Base-by-base conservation (phyloP, 108 stramenopile species). In the Fragilaria radians region DNA sequence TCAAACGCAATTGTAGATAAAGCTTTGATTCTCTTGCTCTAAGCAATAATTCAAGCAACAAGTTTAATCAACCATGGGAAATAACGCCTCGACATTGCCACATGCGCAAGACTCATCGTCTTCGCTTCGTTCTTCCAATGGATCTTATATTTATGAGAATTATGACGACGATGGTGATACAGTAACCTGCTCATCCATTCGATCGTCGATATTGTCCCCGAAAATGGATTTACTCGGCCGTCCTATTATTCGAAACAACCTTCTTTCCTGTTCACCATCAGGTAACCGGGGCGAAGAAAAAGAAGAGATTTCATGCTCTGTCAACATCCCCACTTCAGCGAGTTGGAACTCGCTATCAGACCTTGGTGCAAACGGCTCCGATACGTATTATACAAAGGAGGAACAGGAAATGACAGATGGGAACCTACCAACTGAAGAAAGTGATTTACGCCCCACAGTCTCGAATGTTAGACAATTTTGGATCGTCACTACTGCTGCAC, bases 401-500 rank as follows among this genome's bases (percentile, higher is more conserved):
- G 78, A 83, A 51, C 22, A 70, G 32, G 32, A 61, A 1, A 73
- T 83, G 76, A 18, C 14, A 1, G 76, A 79, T 62, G 81, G 76
- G 5, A 74, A 82, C 27, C 34, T 58, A 23, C 76, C 81, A 25
- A 82, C 81, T 0, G 46, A 30, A 25, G 76, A 67, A 54, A 76
- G 74, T 60, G 69, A 79, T 50, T 61, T 78, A 19, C 27, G 57
- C 7, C 56, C 73, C 21, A 33, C 67, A 56, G 11, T 28, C 5
- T n/a, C 49, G 1, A 30, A 26, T 19, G 19, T 36, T 2, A 59
- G 67, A 7, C 64, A 57, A 1, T 46, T 48, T 25, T 57, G 52
- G 18, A 59, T 80, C 34, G 74, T 85, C 4, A 82, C 84, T 2
- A 85, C 84, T 17, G 81, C 82, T 26, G 70, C 83, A 26, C 65